Evolutionary conservation across 2,329 filamentous ascomycete species (phyloP).

Genomic region (Myriangium duriaei): DNA sequence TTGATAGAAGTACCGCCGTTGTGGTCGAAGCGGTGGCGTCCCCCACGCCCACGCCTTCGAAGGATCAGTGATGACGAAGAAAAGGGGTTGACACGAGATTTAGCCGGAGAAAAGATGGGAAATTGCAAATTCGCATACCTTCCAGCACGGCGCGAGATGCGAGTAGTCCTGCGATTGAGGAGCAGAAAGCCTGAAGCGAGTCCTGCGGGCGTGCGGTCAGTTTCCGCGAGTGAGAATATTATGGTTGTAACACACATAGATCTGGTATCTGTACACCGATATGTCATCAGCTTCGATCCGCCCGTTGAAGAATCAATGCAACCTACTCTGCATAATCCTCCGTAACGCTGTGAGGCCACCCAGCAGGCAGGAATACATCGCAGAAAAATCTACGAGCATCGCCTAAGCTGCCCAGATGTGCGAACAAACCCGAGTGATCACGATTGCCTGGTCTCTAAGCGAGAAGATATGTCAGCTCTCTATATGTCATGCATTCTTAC

Average conservation of each 20-base stretch:
- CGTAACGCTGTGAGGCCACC: slow-evolving; percentile 80
- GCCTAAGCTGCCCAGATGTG: too few relatives aligned
- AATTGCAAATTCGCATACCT: too few relatives aligned
- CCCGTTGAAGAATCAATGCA: too few relatives aligned
- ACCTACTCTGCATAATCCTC: slow-evolving; percentile 48
- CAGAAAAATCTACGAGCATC: too few relatives aligned
- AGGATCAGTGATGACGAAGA: neutral
- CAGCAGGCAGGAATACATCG: slow-evolving; percentile 58
- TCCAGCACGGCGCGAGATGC: slow-evolving; percentile 73
- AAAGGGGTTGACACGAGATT: neutral
- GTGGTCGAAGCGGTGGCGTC: slow-evolving; percentile 69
- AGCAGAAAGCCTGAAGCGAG: slow-evolving; percentile 73
- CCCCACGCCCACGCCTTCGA: slow-evolving; percentile 65
- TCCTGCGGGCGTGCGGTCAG: slow-evolving; percentile 47
- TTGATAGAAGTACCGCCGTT: slow-evolving; percentile 66
- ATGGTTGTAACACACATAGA: slow-evolving; percentile 43
- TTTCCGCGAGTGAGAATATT: neutral
- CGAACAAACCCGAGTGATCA: too few relatives aligned
- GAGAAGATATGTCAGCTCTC: too few relatives aligned
- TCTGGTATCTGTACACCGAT: slow-evolving; percentile 50
- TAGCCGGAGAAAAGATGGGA: too few relatives aligned
- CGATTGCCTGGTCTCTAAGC: too few relatives aligned
- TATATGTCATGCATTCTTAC: too few relatives aligned
- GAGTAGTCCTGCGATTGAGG: slow-evolving; percentile 65
- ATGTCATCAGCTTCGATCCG: too few relatives aligned